Base-by-base conservation (phyloP, 768 basidiomycete genomes). In the Podaxis mareebaensis region DNA sequence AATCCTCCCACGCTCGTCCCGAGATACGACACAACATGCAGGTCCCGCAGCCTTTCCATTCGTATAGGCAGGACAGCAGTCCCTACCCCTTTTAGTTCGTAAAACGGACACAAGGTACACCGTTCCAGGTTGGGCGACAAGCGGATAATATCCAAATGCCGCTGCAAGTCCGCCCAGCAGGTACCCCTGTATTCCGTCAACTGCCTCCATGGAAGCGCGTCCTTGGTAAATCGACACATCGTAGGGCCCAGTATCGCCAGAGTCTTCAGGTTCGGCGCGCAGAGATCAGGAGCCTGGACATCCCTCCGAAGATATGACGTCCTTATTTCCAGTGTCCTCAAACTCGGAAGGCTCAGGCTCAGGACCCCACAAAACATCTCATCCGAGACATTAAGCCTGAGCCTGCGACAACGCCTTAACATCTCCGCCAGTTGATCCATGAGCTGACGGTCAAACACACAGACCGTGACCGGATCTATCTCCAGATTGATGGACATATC, bases 121-220 rank as follows among this genome's bases (percentile, higher is more conserved):
- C 63, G 61, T 49, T 70, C 67, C 26, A 73, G 66, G 48, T 66
- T 67, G 0, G 70, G 69, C 53, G 68, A 73, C 22, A 66, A 64
- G 39, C 65, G 63, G n/a, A 73, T 54, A 53, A 73, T 66, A 26
- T 69, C 69, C n/a, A 71, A 57, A 46, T 73, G 72, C 33, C 69
- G 67, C 24, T 66, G 66, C 33, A 72, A 49, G 58, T 70, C 70
- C 13, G 68, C 68, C 72, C 71, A 72, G 38, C 56, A 64, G 33
- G 65, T 66, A 11, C 69, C 69, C 38, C 66, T 66, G 22, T 71
- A 58, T 39, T 67, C 65, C 15, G 67, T 68, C 17, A 73, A 58
- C 49, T 72, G 70, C 6, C 40, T 33, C 67, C 67, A 68, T 8
- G 67, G 67, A 10, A 68, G 62, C n/a, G 56, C 17, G 5, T 15